These are phyloP conservation scores for Ormosia emarginata DNA, from an alignment of 306 rosid genomes.

Conservation along the genomic window DNA sequence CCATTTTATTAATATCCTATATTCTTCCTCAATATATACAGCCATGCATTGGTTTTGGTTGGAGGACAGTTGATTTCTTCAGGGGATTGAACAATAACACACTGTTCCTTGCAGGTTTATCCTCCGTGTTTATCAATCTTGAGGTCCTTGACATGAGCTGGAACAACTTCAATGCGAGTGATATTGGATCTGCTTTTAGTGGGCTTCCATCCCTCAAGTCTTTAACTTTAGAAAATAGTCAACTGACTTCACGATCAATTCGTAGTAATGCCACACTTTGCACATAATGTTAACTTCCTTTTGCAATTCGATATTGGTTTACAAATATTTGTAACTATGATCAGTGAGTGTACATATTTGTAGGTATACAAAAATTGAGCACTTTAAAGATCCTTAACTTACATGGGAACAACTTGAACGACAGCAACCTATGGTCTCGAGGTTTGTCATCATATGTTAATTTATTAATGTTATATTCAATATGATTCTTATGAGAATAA, in stretches of 20 bases:
- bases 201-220: conserved; percentile 8
- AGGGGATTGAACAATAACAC: no score
- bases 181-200: not conserved
- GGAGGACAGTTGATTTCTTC: no score
- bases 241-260: not conserved
- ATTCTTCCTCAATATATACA: no score
- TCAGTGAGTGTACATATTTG: not conserved
- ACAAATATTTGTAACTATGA: not conserved
- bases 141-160: not conserved
- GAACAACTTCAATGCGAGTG: not conserved
- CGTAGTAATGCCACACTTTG: not conserved
- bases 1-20: no score
- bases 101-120: not conserved
- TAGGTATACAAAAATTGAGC: not conserved
- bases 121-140: not conserved
- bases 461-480: not conserved
- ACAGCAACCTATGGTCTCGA: not conserved
- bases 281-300: not conserved
- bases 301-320: no score
- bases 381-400: not conserved
- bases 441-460: not conserved
- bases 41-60: no score
- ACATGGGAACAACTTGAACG: not conserved
- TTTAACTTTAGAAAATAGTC: not conserved
- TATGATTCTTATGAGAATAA: not conserved